Conservation (phyloP, 1,139 yeast genomes). For the Magnusiomyces paraingens region DNA sequence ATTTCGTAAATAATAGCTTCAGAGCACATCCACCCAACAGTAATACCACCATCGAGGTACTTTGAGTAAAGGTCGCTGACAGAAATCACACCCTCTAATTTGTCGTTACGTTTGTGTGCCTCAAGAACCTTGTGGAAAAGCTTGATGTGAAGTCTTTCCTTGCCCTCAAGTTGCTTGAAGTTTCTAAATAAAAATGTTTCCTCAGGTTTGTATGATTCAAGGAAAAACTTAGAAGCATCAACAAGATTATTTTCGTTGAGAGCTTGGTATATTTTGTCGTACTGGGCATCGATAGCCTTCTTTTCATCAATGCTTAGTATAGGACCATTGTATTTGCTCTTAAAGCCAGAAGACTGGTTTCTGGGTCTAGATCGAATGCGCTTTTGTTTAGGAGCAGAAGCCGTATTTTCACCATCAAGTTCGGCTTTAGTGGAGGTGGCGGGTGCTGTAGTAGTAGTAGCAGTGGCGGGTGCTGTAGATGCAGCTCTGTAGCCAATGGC, state of each 20-base stretch:
- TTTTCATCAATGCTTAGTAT: no score
- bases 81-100: conserved; percentile 10
- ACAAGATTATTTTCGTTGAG: conserved; percentile 6
- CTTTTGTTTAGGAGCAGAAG: no score
- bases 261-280: conserved; percentile 6
- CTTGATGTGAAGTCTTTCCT: conserved; percentile 4
- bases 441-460: no score
- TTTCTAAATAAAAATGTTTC: conserved; percentile 7
- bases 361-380: no score
- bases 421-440: no score
- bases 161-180: not conserved
- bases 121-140: conserved; percentile 9
- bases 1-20: conserved; percentile 25
- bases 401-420: no score
- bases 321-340: no score
- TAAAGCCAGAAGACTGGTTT: no score
- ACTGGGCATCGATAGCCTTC: conserved; percentile 1
- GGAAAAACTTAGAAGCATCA: conserved; percentile 10
- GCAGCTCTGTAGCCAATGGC: no score
- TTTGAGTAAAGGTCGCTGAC: conserved; percentile 18
- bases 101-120: conserved; percentile 7
- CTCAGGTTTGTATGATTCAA: conserved; percentile 10
- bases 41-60: conserved; percentile 19
- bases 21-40: conserved; percentile 27
- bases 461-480: no score